Evolutionary conservation across 2,329 filamentous ascomycete species (phyloP).

Genomic region (Lanzia echinophila): DNA sequence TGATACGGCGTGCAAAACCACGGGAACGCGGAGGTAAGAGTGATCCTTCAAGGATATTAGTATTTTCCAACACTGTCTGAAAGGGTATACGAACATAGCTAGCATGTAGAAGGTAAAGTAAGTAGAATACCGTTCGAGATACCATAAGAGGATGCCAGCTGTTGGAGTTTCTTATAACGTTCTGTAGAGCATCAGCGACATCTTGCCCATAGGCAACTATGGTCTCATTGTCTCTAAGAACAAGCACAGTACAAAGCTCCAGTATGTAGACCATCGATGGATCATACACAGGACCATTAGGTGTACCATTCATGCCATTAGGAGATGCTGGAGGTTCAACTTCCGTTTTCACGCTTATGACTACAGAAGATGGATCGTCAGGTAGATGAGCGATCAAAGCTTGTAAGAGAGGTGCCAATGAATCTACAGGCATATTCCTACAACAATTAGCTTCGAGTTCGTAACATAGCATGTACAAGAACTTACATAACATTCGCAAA

Average conservation of each 20-base stretch:
- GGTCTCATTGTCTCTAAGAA: slow-evolving; percentile 67
- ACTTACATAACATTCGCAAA: slow-evolving; percentile 75
- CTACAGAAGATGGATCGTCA: slow-evolving; percentile 70
- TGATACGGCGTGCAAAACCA: slow-evolving; percentile 85
- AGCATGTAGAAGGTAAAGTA: slow-evolving; percentile 71
- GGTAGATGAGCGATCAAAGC: slow-evolving; percentile 78
- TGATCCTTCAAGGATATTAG: slow-evolving; percentile 54
- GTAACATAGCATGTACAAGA: background rate
- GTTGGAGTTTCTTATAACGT: slow-evolving; percentile 69
- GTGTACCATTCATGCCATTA: slow-evolving; percentile 50
- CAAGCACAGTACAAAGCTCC: slow-evolving; percentile 79
- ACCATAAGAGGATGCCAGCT: slow-evolving; percentile 78
- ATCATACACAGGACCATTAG: slow-evolving; percentile 65
- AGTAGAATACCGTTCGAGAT: slow-evolving; percentile 78
- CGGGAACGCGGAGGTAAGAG: slow-evolving; percentile 85
- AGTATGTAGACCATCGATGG: slow-evolving; percentile 84
- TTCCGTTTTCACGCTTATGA: slow-evolving; percentile 89
- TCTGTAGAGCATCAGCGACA: slow-evolving; percentile 74
- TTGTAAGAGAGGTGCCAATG: slow-evolving; percentile 58
- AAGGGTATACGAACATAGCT: slow-evolving; percentile 63
- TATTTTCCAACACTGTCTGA: slow-evolving; percentile 9
- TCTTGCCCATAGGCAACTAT: slow-evolving; percentile 68
- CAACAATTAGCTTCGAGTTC: slow-evolving; percentile 13
- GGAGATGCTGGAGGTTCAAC: slow-evolving; percentile 55
- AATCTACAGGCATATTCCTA: slow-evolving; percentile 55